phyloP scores from a whole-genome alignment of 768 basidiomycete species.

The Tylopilus rubrobrunneus region DNA sequence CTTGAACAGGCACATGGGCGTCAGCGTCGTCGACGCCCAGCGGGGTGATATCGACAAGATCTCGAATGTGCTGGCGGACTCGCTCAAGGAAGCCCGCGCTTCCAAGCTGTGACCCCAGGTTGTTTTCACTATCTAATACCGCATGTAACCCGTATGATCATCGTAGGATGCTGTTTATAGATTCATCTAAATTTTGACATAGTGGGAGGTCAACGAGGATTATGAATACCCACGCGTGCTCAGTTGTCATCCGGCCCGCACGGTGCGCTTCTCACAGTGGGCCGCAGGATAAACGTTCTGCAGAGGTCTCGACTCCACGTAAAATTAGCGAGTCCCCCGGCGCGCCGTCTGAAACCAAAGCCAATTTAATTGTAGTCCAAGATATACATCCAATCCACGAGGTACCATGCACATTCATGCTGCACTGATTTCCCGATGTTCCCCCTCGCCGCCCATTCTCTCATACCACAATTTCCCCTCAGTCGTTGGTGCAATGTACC shows the following conservation, averaged over 20 bases:
- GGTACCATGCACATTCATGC: not conserved
- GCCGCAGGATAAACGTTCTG: no score
- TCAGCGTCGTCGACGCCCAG: conserved; percentile 65
- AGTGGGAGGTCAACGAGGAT: not conserved
- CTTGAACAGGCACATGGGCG: conserved; percentile 76
- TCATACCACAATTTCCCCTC: conserved; percentile 88
- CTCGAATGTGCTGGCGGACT: conserved; percentile 58
- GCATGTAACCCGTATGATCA: not conserved
- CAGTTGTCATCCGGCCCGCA: no score
- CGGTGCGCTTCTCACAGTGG: no score
- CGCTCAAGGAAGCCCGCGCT: conserved; percentile 37
- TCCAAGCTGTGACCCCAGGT: conserved; percentile 2
- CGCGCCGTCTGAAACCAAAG: no score
- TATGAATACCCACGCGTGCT: no score
- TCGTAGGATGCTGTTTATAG: not conserved
- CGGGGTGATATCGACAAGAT: conserved; percentile 78
- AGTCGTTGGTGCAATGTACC: conserved; percentile 84
- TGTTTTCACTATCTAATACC: not conserved
- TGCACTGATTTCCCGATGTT: conserved; percentile 36
- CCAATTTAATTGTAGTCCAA: no score
- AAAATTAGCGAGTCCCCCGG: not conserved
- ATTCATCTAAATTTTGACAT: not conserved
- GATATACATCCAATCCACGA: not conserved
- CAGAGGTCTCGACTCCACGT: no score
- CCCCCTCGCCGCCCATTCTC: conserved; percentile 73